Evolutionary conservation across 345 rosid species (phyloP).

Genomic region (Linum usitatissimum): DNA sequence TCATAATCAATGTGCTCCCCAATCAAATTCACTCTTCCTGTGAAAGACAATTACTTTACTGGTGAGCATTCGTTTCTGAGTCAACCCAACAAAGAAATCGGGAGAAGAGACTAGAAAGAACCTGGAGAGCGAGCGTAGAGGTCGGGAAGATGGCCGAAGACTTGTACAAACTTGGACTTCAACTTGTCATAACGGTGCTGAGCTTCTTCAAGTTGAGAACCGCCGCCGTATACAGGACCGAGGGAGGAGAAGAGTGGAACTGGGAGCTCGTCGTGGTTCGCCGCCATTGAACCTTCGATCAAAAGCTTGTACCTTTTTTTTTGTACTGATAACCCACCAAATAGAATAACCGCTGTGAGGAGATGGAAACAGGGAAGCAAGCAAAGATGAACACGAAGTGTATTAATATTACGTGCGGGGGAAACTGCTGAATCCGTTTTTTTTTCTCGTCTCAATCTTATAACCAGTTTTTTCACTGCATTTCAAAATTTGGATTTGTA

Average conservation of each 20-base stretch:
- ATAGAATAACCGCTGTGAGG: no score
- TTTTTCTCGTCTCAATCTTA: no score
- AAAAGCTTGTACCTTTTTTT: no score
- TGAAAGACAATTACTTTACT: not conserved
- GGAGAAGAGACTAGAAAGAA: slow-evolving; percentile 8
- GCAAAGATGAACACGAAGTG: no score
- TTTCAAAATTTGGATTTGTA: no score
- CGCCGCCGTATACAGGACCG: slow-evolving; percentile 63
- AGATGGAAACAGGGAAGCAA: no score
- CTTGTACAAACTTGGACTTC: slow-evolving; percentile 45
- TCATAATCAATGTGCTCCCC: slow-evolving; percentile 98
- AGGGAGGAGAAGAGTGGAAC: slow-evolving; percentile 55
- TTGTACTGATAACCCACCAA: no score
- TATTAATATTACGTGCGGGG: no score
- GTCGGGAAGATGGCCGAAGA: slow-evolving; percentile 59
- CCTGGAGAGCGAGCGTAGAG: slow-evolving; percentile 91
- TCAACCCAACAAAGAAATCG: slow-evolving; percentile 4
- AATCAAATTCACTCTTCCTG: slow-evolving; percentile 96
- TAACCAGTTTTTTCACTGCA: no score
- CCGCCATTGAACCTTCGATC: slow-evolving; percentile 17
- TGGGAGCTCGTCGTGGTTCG: slow-evolving; percentile 58
- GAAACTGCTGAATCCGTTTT: no score
- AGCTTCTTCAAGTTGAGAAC: slow-evolving; percentile 72
- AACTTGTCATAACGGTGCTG: slow-evolving; percentile 54
- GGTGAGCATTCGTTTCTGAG: not conserved